phyloP scores from a whole-genome alignment of 108 stramenopile species.

The Fragilaria crotonensis region DNA sequence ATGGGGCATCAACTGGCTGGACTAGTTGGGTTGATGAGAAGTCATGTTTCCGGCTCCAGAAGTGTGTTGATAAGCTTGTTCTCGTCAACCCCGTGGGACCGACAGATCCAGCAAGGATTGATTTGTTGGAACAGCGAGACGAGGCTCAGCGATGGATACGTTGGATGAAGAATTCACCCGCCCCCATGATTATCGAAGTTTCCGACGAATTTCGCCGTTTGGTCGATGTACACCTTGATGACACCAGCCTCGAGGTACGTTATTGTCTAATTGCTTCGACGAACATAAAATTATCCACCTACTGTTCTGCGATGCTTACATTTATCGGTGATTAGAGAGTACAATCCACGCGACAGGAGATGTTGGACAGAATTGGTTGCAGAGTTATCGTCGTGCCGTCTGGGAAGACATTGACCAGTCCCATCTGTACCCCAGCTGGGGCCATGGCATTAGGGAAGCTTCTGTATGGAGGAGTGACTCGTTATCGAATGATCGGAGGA shows the following conservation, averaged over 20 bases:
- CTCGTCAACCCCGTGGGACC: background rate
- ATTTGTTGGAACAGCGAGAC: constrained; percentile 25
- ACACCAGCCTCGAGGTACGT: constrained; percentile 8
- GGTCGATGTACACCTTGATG: constrained; percentile 16
- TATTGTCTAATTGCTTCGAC: background rate
- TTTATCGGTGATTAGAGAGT: background rate
- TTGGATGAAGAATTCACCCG: constrained; percentile 57
- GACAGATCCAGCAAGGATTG: background rate
- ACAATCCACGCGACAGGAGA: constrained; percentile 23
- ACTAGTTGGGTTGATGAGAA: constrained; percentile 37
- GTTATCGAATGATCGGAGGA: constrained; percentile 44
- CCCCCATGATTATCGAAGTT: constrained; percentile 48
- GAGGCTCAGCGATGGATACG: constrained; percentile 45
- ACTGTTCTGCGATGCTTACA: background rate
- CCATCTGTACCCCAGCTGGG: constrained; percentile 36
- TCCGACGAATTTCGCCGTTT: constrained; percentile 38
- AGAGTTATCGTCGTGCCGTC: constrained; percentile 55
- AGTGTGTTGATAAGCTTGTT: constrained; percentile 24
- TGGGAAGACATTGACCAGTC: constrained; percentile 28
- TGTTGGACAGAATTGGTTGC: constrained; percentile 43
- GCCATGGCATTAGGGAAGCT: constrained; percentile 72
- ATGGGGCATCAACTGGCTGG: constrained; percentile 42
- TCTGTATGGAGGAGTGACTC: constrained; percentile 62
- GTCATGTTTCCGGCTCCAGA: constrained; percentile 14
- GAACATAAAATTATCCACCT: too few relatives aligned